Evolutionary conservation across 495 filamentous ascomycete species (phyloP).

Genomic region (Hypomontagnella submonticulosa): DNA sequence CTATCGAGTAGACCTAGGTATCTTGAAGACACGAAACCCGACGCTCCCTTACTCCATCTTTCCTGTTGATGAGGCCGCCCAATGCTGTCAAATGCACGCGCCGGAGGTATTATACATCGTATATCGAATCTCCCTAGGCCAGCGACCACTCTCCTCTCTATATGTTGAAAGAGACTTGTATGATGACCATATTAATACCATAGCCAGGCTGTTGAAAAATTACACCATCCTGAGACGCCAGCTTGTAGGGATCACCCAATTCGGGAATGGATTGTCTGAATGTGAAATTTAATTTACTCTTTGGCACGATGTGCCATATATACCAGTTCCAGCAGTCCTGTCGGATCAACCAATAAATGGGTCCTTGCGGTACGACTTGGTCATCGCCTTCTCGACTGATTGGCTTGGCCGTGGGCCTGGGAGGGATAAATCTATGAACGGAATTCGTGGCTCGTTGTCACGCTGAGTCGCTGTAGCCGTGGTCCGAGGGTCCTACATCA

Average conservation of each 20-base stretch:
- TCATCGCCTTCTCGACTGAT: background rate
- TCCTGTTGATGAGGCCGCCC: slow-evolving; percentile 7
- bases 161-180: background rate
- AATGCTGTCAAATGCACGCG: slow-evolving; percentile 12
- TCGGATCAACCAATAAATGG: slow-evolving; percentile 6
- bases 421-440: slow-evolving; percentile 8
- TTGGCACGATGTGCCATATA: slow-evolving; percentile 1
- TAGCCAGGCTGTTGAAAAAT: background rate
- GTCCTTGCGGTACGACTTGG: slow-evolving; percentile 5
- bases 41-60: slow-evolving; percentile 1
- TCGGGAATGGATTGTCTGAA: background rate
- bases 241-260: background rate
- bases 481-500: slow-evolving; percentile 70
- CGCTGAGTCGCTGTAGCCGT: slow-evolving; percentile 18
- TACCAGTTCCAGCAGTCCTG: background rate
- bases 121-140: background rate
- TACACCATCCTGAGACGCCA: background rate
- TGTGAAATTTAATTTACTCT: slow-evolving; percentile 1
- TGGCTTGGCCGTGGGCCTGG: background rate
- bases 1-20: slow-evolving; percentile 19
- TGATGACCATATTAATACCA: background rate
- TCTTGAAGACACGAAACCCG: slow-evolving; percentile 10
- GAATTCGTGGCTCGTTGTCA: slow-evolving; percentile 1
- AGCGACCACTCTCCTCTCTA: background rate
- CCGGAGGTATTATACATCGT: slow-evolving; percentile 11